Conservation (phyloP, 306 rosid species). For the Pyrus bretschneideri region DNA sequence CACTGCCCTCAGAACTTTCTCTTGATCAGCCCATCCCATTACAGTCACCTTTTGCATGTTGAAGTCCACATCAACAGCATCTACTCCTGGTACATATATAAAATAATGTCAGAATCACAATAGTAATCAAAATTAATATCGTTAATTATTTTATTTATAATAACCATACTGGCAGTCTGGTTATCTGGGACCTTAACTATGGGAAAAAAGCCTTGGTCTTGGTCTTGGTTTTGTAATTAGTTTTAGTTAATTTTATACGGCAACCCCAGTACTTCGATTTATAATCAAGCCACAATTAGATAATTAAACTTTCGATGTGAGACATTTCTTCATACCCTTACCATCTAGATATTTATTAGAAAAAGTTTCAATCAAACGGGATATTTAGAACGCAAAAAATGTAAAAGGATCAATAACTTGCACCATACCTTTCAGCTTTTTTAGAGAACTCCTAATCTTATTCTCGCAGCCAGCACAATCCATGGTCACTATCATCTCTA, state of each 20-base stretch:
- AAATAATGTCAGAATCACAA: background rate
- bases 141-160: no score
- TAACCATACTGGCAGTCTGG: background rate
- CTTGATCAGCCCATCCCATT: constrained; percentile 63
- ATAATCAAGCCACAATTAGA: no score
- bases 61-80: constrained; percentile 48
- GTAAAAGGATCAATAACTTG: background rate
- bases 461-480: constrained; percentile 67
- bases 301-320: no score
- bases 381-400: background rate
- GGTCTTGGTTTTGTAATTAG: background rate
- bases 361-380: background rate
- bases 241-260: background rate
- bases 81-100: constrained; percentile 36
- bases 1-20: constrained; percentile 48
- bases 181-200: background rate
- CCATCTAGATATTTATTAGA: background rate
- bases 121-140: background rate
- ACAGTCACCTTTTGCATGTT: constrained; percentile 68
- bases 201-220: background rate
- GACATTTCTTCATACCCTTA: no score
- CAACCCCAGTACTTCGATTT: no score
- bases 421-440: constrained; percentile 39
- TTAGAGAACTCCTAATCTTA: constrained; percentile 53
- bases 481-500: constrained; percentile 59